Conservation (phyloP, 2,329 filamentous ascomycete genomes). For the Ceratocystis cubensis region DNA sequence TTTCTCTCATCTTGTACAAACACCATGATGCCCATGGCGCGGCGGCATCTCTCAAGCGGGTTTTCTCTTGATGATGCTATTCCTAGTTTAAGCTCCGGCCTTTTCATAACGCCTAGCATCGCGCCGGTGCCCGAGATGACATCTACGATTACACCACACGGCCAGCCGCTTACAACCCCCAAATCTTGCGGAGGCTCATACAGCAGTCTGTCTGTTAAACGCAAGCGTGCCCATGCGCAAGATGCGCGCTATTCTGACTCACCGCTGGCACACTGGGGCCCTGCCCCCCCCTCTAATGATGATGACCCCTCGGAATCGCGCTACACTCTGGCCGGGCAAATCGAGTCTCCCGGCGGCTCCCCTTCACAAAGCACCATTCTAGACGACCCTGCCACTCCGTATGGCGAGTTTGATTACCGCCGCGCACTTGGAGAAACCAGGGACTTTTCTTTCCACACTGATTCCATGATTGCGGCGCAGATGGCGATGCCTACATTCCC, state of each 20-base stretch:
- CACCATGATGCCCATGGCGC: conserved; percentile 13
- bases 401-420: conserved; percentile 46
- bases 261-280: background rate
- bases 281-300: background rate
- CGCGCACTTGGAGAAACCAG: conserved; percentile 36
- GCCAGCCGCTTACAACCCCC: background rate
- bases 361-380: conserved; percentile 6
- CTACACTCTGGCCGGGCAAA: conserved; percentile 36
- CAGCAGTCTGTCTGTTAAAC: background rate
- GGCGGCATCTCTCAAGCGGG: conserved; percentile 8
- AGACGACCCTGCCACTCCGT: conserved; percentile 35
- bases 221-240: conserved; percentile 11
- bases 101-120: background rate
- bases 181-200: background rate
- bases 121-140: background rate
- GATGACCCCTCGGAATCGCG: conserved; percentile 22
- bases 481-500: background rate
- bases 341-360: conserved; percentile 30
- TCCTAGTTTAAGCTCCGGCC: conserved; percentile 6
- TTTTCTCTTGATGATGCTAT: conserved; percentile 12
- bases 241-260: background rate
- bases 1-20: background rate
- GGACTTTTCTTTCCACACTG: conserved; percentile 22
- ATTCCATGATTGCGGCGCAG: background rate
- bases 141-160: background rate